Evolutionary conservation across 495 filamentous ascomycete genomes (phyloP).

Genomic region (Evansstolkia leycettana): DNA sequence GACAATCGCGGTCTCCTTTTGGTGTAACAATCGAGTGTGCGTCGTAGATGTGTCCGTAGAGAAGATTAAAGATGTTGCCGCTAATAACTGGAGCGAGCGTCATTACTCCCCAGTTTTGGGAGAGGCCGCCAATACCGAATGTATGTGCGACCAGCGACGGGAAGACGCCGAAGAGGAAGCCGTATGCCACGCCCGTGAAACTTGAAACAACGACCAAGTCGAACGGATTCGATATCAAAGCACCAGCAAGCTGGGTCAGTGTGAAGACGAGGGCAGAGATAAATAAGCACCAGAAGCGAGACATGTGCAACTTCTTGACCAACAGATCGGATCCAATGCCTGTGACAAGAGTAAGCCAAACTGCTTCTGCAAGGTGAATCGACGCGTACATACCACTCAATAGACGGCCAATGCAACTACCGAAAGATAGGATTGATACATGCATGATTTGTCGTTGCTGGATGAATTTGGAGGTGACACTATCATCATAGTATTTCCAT

Average conservation of each 20-base stretch:
- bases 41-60: slow-evolving; percentile 72
- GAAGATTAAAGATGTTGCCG: slow-evolving; percentile 83
- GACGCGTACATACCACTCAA: slow-evolving; percentile 44
- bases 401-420: slow-evolving; percentile 72
- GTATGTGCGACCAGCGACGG: slow-evolving; percentile 84
- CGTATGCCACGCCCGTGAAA: slow-evolving; percentile 81
- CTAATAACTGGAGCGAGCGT: slow-evolving; percentile 74
- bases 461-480: slow-evolving; percentile 60
- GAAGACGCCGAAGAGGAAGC: slow-evolving; percentile 89
- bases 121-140: slow-evolving; percentile 82
- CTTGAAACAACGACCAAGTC: slow-evolving; percentile 64
- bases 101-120: slow-evolving; percentile 91
- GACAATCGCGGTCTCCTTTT: slow-evolving; percentile 61
- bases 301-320: slow-evolving; percentile 64
- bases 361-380: not conserved
- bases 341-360: slow-evolving; percentile 10
- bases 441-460: slow-evolving; percentile 78
- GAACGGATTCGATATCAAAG: slow-evolving; percentile 71
- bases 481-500: slow-evolving; percentile 74
- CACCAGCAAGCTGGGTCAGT: slow-evolving; percentile 65
- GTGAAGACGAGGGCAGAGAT: slow-evolving; percentile 67
- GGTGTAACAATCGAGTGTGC: slow-evolving; percentile 54
- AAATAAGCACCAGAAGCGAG: slow-evolving; percentile 81
- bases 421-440: slow-evolving; percentile 81
- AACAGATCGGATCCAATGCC: slow-evolving; percentile 86